Evolutionary conservation across 768 basidiomycete genomes (phyloP), one percentile per base, ranked within the genome.

Genomic region (Podaxis sp.): DNA sequence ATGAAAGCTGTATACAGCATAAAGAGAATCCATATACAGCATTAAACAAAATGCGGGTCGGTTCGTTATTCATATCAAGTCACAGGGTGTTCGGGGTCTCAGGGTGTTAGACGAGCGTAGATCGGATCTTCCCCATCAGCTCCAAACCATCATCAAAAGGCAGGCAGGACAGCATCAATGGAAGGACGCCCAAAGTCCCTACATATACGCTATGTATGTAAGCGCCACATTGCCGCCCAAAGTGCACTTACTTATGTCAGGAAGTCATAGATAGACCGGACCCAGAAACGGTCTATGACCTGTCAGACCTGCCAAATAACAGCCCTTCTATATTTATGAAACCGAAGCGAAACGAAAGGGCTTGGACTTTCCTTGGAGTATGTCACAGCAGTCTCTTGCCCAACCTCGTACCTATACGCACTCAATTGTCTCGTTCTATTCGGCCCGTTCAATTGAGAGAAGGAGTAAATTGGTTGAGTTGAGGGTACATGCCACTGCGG

Each of bases 101-200:
- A 17, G 36, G 30, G 52, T 61, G 30, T 54, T 15, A 44, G 41
- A 44, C 38, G 53, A 49, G 38, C 10, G 7, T 8, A 33, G 33
- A 33, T 33, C 33, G 33, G 60, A 28, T 36, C 51, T 36, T 44
- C 20, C 37, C 41, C 52, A 55, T 37, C 52, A 55, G n/a, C 41
- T 44, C 50, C 33, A 33, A 33, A 38, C 48, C 52, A 61, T 40
- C 26, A 20, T 40, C 37, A 41, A 54, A 38, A n/a, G 10, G 33
- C 33, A 33, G 33, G 36, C 28, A 46, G 24, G 60, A 55, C 52
- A 61, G 60, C 51, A 61, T 55, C 59, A 60, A 60, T 60, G 36
- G 59, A 60, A 60, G 51, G 33, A 33, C 51, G 59, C 59, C 51
- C 37, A 30, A 44, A 48, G 24, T 20, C 28, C 41, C 48, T 30